phyloP scores from a whole-genome alignment of 441 rosid genomes.

The Gossypium schwendimanii region DNA sequence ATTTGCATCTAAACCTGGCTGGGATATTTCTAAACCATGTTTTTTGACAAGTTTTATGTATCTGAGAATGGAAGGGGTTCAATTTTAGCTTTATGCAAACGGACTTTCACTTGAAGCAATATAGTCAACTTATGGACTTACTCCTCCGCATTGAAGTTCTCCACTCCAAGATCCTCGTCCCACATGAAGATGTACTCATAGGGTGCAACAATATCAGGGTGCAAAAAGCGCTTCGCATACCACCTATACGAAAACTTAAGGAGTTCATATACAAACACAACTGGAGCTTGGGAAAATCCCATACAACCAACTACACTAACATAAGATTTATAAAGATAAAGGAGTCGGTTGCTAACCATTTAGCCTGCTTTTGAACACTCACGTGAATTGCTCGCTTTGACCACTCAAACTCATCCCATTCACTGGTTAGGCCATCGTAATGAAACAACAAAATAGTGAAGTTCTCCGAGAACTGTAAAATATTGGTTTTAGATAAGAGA shows the following conservation, averaged over 20 bases:
- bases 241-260: constrained; percentile 47
- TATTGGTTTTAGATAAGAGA: constrained; percentile 2
- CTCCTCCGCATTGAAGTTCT: constrained; percentile 69
- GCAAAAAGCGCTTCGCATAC: constrained; percentile 87
- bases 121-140: constrained; percentile 25
- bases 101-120: not conserved
- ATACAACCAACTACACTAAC: not conserved
- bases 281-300: not conserved
- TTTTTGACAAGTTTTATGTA: constrained; percentile 68
- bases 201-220: constrained; percentile 73
- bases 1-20: constrained; percentile 83
- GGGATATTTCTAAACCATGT: constrained; percentile 90
- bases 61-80: constrained; percentile 27
- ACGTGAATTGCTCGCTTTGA: constrained; percentile 77
- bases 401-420: constrained; percentile 84
- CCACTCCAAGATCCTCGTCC: constrained; percentile 96
- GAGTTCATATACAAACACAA: constrained; percentile 1
- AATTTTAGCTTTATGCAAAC: constrained; percentile 7
- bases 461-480: constrained; percentile 72
- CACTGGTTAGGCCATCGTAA: constrained; percentile 71
- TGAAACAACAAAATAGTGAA: constrained; percentile 79
- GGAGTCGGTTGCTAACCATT: constrained; percentile 49
- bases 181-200: constrained; percentile 84
- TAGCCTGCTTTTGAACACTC: constrained; percentile 69
- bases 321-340: not conserved